phyloP scores from a whole-genome alignment of 805 yeast genomes.

The Candida golubevii region DNA sequence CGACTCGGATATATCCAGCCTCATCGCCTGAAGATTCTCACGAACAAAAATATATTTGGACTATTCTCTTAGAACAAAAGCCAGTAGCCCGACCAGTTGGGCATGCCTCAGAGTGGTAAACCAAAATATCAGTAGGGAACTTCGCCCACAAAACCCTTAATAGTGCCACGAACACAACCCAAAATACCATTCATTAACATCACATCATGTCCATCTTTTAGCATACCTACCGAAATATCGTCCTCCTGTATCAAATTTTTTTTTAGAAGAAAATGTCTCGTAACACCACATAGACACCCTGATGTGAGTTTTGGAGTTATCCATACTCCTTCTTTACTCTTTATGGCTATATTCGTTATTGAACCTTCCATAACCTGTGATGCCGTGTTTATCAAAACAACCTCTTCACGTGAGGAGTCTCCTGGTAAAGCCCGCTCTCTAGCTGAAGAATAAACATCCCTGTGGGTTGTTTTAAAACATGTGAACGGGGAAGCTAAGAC shows the following conservation, averaged over 20 bases:
- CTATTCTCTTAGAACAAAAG: no score
- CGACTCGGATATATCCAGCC: constrained; percentile 46
- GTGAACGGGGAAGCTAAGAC: constrained; percentile 68
- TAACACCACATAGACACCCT: constrained; percentile 86
- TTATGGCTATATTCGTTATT: constrained; percentile 73
- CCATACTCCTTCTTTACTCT: constrained; percentile 51
- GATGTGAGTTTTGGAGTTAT: constrained; percentile 71
- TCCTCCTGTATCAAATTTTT: constrained; percentile 54
- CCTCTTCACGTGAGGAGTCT: constrained; percentile 55
- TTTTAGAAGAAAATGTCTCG: constrained; percentile 58
- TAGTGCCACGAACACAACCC: constrained; percentile 67
- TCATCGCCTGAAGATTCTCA: constrained; percentile 1
- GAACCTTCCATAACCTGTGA: constrained; percentile 74
- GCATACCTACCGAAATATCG: constrained; percentile 40
- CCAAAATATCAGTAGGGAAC: no score
- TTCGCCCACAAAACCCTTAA: constrained; percentile 23
- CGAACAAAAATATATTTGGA: no score
- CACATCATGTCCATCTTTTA: constrained; percentile 63
- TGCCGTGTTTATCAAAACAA: constrained; percentile 54
- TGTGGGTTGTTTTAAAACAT: constrained; percentile 77
- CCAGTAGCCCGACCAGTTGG: no score
- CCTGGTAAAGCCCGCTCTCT: constrained; percentile 47
- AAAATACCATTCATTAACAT: constrained; percentile 76
- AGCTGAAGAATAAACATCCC: constrained; percentile 61
- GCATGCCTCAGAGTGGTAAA: no score